These are phyloP conservation scores for Claviceps citrina DNA, from an alignment of 2,329 filamentous ascomycete genomes.

Conservation along the genomic window DNA sequence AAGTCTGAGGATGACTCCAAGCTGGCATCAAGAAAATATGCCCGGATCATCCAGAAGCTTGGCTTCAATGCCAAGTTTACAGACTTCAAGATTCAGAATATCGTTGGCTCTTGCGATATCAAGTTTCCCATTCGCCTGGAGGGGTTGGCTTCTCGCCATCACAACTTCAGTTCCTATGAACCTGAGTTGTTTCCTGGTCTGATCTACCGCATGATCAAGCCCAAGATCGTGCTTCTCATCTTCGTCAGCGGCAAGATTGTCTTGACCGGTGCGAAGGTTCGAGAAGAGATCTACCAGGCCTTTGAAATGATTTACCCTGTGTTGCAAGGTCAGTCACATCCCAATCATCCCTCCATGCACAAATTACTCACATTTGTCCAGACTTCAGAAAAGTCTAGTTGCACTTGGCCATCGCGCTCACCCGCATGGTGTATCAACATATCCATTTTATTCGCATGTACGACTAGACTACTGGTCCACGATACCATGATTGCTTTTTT, in stretches of 20 bases:
- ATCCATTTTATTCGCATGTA: slow-evolving; percentile 19
- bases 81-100: slow-evolving; percentile 99
- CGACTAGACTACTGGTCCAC: slow-evolving; percentile 28
- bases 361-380: slow-evolving; percentile 10
- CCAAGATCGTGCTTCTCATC: slow-evolving; percentile 94
- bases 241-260: slow-evolving; percentile 98
- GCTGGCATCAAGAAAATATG: slow-evolving; percentile 92
- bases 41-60: slow-evolving; percentile 98
- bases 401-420: slow-evolving; percentile 4
- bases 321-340: slow-evolving; percentile 52
- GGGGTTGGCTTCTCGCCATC: slow-evolving; percentile 88
- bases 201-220: slow-evolving; percentile 99
- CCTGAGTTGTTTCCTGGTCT: slow-evolving; percentile 97
- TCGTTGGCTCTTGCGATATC: slow-evolving; percentile 96
- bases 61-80: slow-evolving; percentile 99
- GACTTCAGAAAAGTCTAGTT: slow-evolving; percentile 44
- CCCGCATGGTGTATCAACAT: slow-evolving; percentile 8
- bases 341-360: background rate
- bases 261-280: slow-evolving; percentile 90
- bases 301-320: slow-evolving; percentile 97
- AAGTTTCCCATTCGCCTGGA: slow-evolving; percentile 97
- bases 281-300: slow-evolving; percentile 93
- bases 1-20: slow-evolving; percentile 98
- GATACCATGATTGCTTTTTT: slow-evolving; percentile 32
- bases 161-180: slow-evolving; percentile 99